A percentile compares a stretch with the other conserved stretches of the same genome.
phyloP scores from a whole-genome alignment of 2,329 filamentous ascomycete species.

The Whalleya microplaca region DNA sequence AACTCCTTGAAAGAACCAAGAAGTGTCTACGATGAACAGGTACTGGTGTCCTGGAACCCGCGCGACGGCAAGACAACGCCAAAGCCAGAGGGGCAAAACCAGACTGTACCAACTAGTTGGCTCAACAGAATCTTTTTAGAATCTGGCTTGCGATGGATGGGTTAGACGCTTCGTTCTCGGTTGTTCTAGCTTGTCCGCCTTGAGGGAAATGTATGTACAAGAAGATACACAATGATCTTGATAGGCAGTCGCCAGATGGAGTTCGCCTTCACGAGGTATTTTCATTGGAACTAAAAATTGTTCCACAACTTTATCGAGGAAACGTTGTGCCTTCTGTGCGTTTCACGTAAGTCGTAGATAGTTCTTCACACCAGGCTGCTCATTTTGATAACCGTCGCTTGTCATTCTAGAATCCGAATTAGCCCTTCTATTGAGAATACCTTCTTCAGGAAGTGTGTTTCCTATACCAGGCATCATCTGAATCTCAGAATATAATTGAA shows the following conservation, averaged over 20 bases:
- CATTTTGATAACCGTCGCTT: too few species aligned
- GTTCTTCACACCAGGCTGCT: too few species aligned
- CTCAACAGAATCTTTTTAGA: not conserved
- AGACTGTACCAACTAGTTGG: not conserved
- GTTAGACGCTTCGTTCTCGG: not conserved
- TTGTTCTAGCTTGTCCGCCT: not conserved
- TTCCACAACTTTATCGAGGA: too few species aligned
- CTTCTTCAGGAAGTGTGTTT: too few species aligned
- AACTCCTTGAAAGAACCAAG: constrained; percentile 39
- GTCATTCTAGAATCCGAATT: too few species aligned
- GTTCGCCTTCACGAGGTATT: too few species aligned
- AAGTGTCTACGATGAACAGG: constrained; percentile 42
- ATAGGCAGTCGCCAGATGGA: too few species aligned
- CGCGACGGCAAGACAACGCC: not conserved
- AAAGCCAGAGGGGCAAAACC: not conserved
- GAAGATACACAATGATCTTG: not conserved
- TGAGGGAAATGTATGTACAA: not conserved
- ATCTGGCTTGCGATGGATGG: not conserved
- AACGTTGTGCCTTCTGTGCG: too few species aligned
- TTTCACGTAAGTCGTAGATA: too few species aligned
- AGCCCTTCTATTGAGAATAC: too few species aligned
- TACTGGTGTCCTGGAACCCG: constrained; percentile 43
- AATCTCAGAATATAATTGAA: not conserved
- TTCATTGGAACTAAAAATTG: too few species aligned
- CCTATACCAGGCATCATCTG: not conserved